Evolutionary conservation across 345 rosid species (phyloP).

Genomic region (Nephelium lappaceum): DNA sequence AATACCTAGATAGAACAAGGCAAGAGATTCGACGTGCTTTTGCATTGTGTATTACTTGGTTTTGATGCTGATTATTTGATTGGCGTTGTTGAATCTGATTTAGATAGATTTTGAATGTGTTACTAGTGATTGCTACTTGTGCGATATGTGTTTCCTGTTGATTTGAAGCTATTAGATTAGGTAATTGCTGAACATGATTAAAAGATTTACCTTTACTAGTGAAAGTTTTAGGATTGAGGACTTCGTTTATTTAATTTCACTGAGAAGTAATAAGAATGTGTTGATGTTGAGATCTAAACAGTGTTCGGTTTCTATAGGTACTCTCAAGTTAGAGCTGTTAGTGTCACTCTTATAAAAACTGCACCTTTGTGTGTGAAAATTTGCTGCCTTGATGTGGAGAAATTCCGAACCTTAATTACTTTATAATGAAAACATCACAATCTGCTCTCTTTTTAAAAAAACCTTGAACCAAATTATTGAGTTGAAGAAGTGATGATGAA

Average conservation of each 20-base stretch:
- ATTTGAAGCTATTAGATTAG: neutral
- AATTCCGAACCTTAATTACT: neutral
- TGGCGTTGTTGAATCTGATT: slow-evolving; percentile 12
- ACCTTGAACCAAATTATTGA: neutral
- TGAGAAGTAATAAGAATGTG: neutral
- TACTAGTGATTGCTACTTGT: neutral
- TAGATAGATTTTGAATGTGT: neutral
- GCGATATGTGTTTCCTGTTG: neutral
- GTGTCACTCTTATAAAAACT: neutral
- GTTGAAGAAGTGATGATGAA: neutral
- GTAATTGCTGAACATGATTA: neutral
- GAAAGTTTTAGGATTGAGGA: slow-evolving; percentile 1
- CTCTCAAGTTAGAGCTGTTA: neutral
- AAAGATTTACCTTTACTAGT: neutral
- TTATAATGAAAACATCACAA: neutral
- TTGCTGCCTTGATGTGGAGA: neutral
- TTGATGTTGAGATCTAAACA: neutral
- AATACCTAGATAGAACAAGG: neutral
- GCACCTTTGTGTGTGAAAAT: neutral
- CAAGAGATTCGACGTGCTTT: neutral
- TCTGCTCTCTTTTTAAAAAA: neutral
- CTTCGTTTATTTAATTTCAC: neutral
- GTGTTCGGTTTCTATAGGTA: neutral
- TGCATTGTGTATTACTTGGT: slow-evolving; percentile 3
- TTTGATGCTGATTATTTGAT: slow-evolving; percentile 3